Percentiles rank a stretch among this genome's conserved stretches.
Conservation (phyloP, 768 basidiomycete genomes). For the Megacollybia marginata region DNA sequence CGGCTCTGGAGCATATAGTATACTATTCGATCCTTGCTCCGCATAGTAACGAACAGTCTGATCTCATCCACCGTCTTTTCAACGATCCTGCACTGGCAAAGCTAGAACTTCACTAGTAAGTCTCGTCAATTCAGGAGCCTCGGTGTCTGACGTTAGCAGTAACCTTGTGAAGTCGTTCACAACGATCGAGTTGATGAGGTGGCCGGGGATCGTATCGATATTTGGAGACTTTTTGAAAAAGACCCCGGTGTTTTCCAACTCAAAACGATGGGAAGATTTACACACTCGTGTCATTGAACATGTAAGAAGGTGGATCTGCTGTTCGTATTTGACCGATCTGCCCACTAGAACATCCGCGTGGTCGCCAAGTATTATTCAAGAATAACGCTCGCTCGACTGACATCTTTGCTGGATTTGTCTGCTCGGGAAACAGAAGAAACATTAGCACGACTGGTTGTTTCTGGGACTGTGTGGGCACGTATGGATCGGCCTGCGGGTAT, state of each 20-base stretch:
- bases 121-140: conserved; percentile 1
- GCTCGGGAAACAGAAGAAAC: conserved; percentile 79
- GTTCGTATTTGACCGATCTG: conserved; percentile 1
- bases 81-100: conserved; percentile 73
- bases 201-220: conserved; percentile 87
- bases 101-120: conserved; percentile 80
- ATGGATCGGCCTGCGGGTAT: conserved; percentile 89
- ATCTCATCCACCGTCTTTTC: conserved; percentile 88
- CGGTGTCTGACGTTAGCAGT: conserved; percentile 32
- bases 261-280: conserved; percentile 89
- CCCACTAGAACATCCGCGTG: conserved; percentile 83
- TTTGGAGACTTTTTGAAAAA: conserved; percentile 80
- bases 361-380: conserved; percentile 93
- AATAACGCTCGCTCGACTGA: conserved; percentile 78
- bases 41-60: conserved; percentile 94
- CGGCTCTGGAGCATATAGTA: conserved; percentile 93
- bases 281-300: conserved; percentile 96
- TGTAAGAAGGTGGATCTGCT: conserved; percentile 36
- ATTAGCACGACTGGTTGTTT: conserved; percentile 84
- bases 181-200: conserved; percentile 90
- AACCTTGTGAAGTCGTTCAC: conserved; percentile 92
- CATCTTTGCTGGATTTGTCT: conserved; percentile 80
- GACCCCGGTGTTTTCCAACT: conserved; percentile 72
- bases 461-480: conserved; percentile 88
- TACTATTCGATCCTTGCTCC: conserved; percentile 92